A percentile compares a stretch with the other conserved stretches of the same genome.
Evolutionary conservation across 345 rosid genomes (phyloP).

Genomic region (Pistacia vera): DNA sequence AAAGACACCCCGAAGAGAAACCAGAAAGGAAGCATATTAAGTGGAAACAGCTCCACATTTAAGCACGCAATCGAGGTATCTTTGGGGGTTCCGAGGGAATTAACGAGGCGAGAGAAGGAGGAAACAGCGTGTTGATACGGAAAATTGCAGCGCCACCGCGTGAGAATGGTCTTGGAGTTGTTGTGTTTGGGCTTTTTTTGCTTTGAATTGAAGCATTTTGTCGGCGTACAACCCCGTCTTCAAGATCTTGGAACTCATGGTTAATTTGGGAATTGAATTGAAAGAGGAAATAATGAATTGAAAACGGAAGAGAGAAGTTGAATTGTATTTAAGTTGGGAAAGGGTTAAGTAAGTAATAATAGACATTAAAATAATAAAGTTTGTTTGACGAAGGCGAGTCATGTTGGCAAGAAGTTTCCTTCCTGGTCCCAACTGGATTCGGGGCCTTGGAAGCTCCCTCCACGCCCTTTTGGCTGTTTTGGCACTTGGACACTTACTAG

Average conservation of each 20-base stretch:
- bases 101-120: constrained; percentile 69
- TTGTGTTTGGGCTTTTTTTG: constrained; percentile 26
- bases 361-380: too few species aligned
- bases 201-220: constrained; percentile 18
- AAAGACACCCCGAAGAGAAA: not conserved
- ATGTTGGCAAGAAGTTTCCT: not conserved
- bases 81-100: constrained; percentile 71
- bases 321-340: not conserved
- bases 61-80: constrained; percentile 74
- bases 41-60: constrained; percentile 45
- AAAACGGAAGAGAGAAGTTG: not conserved
- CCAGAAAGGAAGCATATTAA: constrained; percentile 14
- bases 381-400: not conserved
- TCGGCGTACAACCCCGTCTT: constrained; percentile 39
- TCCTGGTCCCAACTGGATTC: not conserved
- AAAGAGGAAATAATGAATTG: not conserved
- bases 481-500: too few species aligned
- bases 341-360: not conserved
- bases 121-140: constrained; percentile 70
- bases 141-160: constrained; percentile 76
- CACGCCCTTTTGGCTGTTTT: not conserved
- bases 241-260: constrained; percentile 69
- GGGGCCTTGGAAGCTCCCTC: too few species aligned
- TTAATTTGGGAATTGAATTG: not conserved
- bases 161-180: constrained; percentile 50